Conservation (phyloP, 768 basidiomycete genomes). For the Pisolithus tinctorius region DNA sequence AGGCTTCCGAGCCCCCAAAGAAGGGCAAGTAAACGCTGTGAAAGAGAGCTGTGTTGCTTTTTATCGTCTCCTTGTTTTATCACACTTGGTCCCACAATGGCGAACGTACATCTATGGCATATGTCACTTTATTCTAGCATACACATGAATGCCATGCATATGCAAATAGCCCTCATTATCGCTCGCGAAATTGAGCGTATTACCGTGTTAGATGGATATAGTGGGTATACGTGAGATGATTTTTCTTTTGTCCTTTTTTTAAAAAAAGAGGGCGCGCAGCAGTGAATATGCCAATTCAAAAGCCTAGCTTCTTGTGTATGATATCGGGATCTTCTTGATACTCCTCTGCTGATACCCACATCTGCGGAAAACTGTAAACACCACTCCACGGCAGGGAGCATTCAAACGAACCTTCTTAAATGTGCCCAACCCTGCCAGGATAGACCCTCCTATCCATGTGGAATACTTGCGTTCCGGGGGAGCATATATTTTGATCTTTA, state of each 20-base stretch:
- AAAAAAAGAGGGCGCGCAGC: slow-evolving; percentile 7
- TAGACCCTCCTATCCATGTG: slow-evolving; percentile 96
- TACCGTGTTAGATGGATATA: slow-evolving; percentile 26
- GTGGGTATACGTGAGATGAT: slow-evolving; percentile 21
- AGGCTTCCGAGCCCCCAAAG: slow-evolving; percentile 88
- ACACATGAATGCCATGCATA: slow-evolving; percentile 24
- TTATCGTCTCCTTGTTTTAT: slow-evolving; percentile 12
- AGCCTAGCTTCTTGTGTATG: slow-evolving; percentile 92
- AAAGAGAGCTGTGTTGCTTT: slow-evolving; percentile 7
- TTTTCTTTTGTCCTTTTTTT: not conserved
- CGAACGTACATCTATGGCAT: slow-evolving; percentile 37
- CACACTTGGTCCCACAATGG: slow-evolving; percentile 24
- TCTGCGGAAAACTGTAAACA: slow-evolving; percentile 40
- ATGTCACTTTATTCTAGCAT: slow-evolving; percentile 25
- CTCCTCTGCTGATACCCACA: slow-evolving; percentile 99
- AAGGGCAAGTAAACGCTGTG: slow-evolving; percentile 71
- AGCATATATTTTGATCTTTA: slow-evolving; percentile 98
- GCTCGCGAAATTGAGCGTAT: slow-evolving; percentile 22
- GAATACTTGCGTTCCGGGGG: slow-evolving; percentile 99
- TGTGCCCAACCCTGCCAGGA: slow-evolving; percentile 89
- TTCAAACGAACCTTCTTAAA: slow-evolving; percentile 80
- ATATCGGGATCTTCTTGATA: slow-evolving; percentile 99
- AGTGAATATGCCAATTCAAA: slow-evolving; percentile 32
- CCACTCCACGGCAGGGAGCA: too few species aligned
- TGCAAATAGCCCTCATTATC: slow-evolving; percentile 21